These are phyloP conservation scores for Scutellaria galericulata DNA, from an alignment of 257 asterid species.

Conservation along the genomic window DNA sequence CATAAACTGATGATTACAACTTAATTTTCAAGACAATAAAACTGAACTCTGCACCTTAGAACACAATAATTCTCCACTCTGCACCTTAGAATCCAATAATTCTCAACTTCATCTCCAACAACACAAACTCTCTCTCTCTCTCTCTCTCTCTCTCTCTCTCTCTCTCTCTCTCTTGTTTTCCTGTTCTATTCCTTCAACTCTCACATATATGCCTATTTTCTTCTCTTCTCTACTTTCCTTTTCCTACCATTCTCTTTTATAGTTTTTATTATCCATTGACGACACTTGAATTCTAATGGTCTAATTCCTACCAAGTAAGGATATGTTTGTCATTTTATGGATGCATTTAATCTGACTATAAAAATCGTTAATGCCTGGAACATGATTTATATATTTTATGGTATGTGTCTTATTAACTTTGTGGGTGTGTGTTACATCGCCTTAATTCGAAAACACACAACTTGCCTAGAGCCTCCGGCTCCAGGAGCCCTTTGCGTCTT, in stretches of 20 bases:
- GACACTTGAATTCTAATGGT: neutral
- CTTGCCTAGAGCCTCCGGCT: neutral
- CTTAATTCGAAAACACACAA: neutral
- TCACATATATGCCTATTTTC: neutral
- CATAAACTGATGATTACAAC: neutral
- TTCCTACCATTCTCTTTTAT: neutral
- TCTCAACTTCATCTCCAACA: neutral
- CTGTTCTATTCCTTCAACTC: neutral
- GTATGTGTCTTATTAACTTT: neutral
- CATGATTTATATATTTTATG: neutral
- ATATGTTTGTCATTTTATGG: neutral
- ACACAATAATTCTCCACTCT: neutral
- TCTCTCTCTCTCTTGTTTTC: neutral
- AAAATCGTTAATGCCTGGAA: neutral
- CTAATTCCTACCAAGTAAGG: neutral
- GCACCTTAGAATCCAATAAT: neutral
- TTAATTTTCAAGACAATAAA: slow-evolving; percentile 2
- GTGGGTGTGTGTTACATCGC: neutral
- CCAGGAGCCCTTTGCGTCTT: neutral
- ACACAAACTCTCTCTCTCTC: neutral
- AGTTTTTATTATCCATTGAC: neutral
- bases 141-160: neutral
- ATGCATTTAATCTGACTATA: neutral
- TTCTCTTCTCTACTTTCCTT: neutral
- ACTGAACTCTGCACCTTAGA: neutral